phyloP scores from a whole-genome alignment of 169 alveolate genomes.

The Eimeria sp. region DNA sequence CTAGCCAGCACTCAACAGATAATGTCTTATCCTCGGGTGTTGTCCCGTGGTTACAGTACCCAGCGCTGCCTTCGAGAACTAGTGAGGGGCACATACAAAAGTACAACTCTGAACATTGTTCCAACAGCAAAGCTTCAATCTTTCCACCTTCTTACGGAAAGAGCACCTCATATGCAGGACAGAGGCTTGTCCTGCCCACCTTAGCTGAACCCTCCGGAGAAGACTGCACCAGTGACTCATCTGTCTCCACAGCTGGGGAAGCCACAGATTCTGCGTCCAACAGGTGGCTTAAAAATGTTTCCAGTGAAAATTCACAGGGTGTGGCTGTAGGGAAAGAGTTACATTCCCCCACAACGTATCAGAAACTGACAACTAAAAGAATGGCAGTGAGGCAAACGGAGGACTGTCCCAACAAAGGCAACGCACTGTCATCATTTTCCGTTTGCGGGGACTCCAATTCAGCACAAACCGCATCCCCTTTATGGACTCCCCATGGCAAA shows the following conservation, averaged over 20 bases:
- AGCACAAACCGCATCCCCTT: not conserved
- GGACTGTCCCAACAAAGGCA: not conserved
- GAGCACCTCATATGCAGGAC: not conserved
- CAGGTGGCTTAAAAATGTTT: slow-evolving; percentile 7
- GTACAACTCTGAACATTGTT: not conserved
- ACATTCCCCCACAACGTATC: not conserved
- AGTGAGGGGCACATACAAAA: slow-evolving; percentile 13
- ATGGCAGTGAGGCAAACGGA: not conserved
- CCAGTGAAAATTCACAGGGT: not conserved
- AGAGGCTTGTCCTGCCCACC: slow-evolving; percentile 24
- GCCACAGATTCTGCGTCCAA: slow-evolving; percentile 8
- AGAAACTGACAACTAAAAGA: not conserved
- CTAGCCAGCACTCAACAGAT: slow-evolving; percentile 30
- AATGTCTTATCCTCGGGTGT: not conserved
- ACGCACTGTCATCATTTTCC: not conserved
- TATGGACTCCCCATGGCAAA: slow-evolving; percentile 16
- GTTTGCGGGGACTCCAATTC: not conserved
- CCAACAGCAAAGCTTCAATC: not conserved
- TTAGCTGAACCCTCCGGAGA: slow-evolving; percentile 36
- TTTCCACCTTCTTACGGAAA: not conserved
- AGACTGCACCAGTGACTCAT: slow-evolving; percentile 61
- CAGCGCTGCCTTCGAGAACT: slow-evolving; percentile 8
- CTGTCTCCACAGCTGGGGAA: slow-evolving; percentile 20
- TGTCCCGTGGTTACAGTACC: slow-evolving; percentile 1
- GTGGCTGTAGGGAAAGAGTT: not conserved